Conservation (phyloP, 192 early-diverging fungal genomes). For the Mortierella claussenii region DNA sequence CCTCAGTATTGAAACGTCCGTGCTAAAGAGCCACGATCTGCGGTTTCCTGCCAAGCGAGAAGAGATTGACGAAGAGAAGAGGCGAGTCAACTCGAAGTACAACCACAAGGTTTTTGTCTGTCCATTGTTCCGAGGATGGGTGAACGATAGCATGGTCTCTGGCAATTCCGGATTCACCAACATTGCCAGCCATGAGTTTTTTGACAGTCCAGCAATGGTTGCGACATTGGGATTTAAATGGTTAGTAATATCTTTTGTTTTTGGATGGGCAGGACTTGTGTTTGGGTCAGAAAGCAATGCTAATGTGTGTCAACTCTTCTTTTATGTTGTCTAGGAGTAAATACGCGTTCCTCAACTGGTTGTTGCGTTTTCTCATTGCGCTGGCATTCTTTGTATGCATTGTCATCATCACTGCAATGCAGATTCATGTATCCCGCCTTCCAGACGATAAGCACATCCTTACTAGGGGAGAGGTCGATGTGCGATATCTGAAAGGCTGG, state of each 20-base stretch:
- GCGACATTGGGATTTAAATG: conserved; percentile 40
- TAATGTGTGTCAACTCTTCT: neutral
- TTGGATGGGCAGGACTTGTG: no score
- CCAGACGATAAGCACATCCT: neutral
- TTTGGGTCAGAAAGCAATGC: no score
- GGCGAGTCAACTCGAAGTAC: neutral
- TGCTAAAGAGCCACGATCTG: neutral
- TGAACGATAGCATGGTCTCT: no score
- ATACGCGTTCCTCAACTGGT: conserved; percentile 27
- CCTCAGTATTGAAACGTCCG: conserved; percentile 3
- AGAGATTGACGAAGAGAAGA: conserved; percentile 2
- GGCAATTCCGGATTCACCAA: conserved; percentile 19
- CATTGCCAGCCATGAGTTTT: conserved; percentile 41
- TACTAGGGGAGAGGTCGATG: neutral
- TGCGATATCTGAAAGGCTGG: conserved; percentile 13
- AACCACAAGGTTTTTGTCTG: conserved; percentile 38
- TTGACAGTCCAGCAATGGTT: conserved; percentile 44
- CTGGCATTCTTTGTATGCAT: conserved; percentile 13
- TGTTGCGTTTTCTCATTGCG: conserved; percentile 8
- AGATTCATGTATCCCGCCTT: neutral
- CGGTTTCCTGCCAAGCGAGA: conserved; percentile 4
- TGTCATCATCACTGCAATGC: conserved; percentile 12
- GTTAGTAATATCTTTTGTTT: conserved; percentile 8
- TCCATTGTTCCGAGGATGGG: no score
- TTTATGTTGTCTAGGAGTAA: conserved; percentile 20